Conservation (phyloP, 495 filamentous ascomycete species). For the Hyphodiscus hymeniophilus region DNA sequence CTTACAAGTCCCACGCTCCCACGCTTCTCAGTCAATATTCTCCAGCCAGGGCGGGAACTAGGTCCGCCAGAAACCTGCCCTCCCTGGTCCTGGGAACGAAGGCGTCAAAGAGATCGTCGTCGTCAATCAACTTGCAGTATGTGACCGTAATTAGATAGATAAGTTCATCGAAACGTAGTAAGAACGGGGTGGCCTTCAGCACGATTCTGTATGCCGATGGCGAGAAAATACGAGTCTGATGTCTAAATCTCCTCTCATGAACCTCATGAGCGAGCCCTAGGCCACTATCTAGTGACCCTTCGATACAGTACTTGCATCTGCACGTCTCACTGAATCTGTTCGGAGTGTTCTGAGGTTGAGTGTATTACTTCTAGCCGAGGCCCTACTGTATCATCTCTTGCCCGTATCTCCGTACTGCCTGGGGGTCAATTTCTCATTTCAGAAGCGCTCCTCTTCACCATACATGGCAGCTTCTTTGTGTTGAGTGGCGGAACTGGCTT, state of each 20-base stretch:
- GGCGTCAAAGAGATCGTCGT: conserved; percentile 4
- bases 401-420: not conserved
- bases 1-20: too few relatives aligned
- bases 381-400: conserved; percentile 1
- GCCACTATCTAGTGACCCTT: not conserved
- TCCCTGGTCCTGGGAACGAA: not conserved
- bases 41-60: conserved; percentile 5
- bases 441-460: not conserved
- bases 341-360: too few relatives aligned
- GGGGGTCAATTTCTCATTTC: not conserved
- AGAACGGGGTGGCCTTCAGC: too few relatives aligned
- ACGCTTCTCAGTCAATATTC: conserved; percentile 8
- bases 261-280: too few relatives aligned
- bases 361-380: not conserved
- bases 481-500: not conserved
- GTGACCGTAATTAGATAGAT: conserved; percentile 6
- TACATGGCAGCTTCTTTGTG: not conserved
- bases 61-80: conserved; percentile 4
- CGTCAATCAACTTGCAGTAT: conserved; percentile 7
- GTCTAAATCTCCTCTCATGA: not conserved
- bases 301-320: too few relatives aligned
- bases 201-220: too few relatives aligned
- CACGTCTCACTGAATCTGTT: too few relatives aligned
- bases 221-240: too few relatives aligned
- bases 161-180: conserved; percentile 1